Evolutionary conservation across 176 grass and related monocot genomes (phyloP).

Genomic region (Saccharum officinarum): DNA sequence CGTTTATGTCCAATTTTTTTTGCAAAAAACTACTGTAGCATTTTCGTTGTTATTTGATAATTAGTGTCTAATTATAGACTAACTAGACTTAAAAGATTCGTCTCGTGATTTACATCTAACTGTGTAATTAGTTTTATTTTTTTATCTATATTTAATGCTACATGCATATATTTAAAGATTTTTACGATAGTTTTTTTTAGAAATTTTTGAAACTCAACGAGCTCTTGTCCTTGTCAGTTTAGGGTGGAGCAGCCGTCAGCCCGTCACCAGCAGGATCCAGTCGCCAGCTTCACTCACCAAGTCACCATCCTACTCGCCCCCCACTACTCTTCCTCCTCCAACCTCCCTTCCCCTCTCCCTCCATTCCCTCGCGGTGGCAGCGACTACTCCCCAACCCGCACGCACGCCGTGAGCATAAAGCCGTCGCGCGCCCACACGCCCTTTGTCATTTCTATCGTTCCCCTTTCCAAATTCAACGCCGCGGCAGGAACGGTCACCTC

Average conservation of each 20-base stretch:
- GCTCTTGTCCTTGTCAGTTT: too few species aligned
- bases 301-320: background rate
- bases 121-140: too few species aligned
- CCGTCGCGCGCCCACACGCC: constrained; percentile 13
- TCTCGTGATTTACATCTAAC: too few species aligned
- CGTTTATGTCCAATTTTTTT: too few species aligned
- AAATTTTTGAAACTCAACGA: too few species aligned
- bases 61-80: too few species aligned
- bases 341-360: background rate
- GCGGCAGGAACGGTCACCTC: background rate
- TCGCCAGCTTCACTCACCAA: background rate
- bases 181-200: too few species aligned
- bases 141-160: too few species aligned
- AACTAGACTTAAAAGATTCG: too few species aligned
- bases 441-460: background rate
- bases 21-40: too few species aligned
- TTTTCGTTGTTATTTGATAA: too few species aligned
- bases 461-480: constrained; percentile 6
- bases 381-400: background rate
- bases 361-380: background rate
- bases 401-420: constrained; percentile 9
- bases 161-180: too few species aligned
- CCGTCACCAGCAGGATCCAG: background rate
- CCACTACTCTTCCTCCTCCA: constrained; percentile 17
- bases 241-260: background rate